A percentile compares a stretch with the other conserved stretches of the same genome.
Evolutionary conservation across 2,329 filamentous ascomycete species (phyloP).

Genomic region (Ramichloridium luteum): DNA sequence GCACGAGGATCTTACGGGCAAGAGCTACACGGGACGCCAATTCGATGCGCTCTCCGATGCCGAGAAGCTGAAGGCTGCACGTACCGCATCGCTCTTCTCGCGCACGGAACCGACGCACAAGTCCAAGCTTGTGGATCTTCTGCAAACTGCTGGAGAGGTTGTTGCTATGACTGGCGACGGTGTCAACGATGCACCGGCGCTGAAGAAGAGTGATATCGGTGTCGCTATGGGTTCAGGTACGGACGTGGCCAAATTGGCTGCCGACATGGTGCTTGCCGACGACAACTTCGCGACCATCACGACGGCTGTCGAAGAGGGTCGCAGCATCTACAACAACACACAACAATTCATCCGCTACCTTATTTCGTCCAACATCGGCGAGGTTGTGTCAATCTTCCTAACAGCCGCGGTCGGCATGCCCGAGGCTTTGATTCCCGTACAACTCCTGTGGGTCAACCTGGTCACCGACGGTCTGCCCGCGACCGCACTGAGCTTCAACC

Average conservation of each 20-base stretch:
- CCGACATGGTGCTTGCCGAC: constrained; percentile 97
- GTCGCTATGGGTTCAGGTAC: constrained; percentile 98
- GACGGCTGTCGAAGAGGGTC: constrained; percentile 87
- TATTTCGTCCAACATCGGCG: constrained; percentile 97
- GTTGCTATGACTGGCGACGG: constrained; percentile 99
- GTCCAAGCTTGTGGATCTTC: constrained; percentile 91
- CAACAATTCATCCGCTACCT: constrained; percentile 99
- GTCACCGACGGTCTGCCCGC: constrained; percentile 95
- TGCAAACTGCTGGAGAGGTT: constrained; percentile 84
- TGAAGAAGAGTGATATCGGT: constrained; percentile 98
- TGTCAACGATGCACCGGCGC: constrained; percentile 91
- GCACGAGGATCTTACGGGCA: constrained; percentile 71
- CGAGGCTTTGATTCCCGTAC: constrained; percentile 90
- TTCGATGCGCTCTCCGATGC: constrained; percentile 72
- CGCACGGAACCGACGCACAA: constrained; percentile 93
- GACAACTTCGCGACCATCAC: constrained; percentile 99
- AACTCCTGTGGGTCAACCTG: constrained; percentile 96
- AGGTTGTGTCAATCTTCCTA: constrained; percentile 97
- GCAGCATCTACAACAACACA: constrained; percentile 99
- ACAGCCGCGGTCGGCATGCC: constrained; percentile 95
- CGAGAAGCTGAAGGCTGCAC: constrained; percentile 74
- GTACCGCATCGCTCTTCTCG: constrained; percentile 82
- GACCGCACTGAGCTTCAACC: constrained; percentile 94
- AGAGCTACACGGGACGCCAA: constrained; percentile 90
- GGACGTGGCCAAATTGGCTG: constrained; percentile 89